Conservation (phyloP, 2,329 filamentous ascomycete genomes). For the Neocatenulostroma microsporum region DNA sequence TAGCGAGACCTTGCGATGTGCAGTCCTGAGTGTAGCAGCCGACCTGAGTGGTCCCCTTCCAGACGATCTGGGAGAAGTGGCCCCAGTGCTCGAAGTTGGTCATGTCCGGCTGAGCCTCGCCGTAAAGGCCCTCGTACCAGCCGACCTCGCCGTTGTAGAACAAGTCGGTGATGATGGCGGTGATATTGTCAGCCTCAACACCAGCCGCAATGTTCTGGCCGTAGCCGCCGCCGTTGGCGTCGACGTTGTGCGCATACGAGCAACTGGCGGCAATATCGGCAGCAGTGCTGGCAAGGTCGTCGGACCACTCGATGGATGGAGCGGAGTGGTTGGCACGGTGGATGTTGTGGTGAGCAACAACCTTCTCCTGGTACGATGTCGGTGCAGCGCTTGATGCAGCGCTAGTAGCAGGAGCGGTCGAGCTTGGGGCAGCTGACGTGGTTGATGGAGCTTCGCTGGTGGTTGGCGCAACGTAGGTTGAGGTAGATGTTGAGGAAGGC, state of each 20-base stretch:
- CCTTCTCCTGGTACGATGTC: slow-evolving; percentile 31
- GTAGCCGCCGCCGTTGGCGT: slow-evolving; percentile 56
- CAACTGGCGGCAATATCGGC: slow-evolving; percentile 57
- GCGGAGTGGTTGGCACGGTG: slow-evolving; percentile 79
- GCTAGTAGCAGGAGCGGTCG: slow-evolving; percentile 5
- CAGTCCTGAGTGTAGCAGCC: slow-evolving; percentile 57
- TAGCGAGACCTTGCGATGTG: slow-evolving; percentile 43
- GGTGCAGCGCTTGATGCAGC: slow-evolving; percentile 11
- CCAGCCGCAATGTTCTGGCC: slow-evolving; percentile 88
- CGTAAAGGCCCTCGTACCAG: slow-evolving; percentile 52
- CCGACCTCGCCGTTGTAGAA: slow-evolving; percentile 82
- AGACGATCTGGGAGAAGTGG: slow-evolving; percentile 70
- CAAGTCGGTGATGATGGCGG: slow-evolving; percentile 64
- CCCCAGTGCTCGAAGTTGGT: slow-evolving; percentile 59
- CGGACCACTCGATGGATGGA: slow-evolving; percentile 56
- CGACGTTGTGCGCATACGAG: slow-evolving; percentile 64
- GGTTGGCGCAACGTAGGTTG: slow-evolving; percentile 10
- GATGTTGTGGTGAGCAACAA: slow-evolving; percentile 71
- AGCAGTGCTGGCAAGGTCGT: slow-evolving; percentile 57
- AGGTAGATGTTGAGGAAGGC: slow-evolving; percentile 14
- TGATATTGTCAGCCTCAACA: slow-evolving; percentile 49
- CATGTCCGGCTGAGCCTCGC: slow-evolving; percentile 52
- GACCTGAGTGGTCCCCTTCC: slow-evolving; percentile 54
- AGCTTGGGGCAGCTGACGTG: slow-evolving; percentile 4
- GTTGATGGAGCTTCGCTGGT: slow-evolving; percentile 8